Percentiles rank a stretch among this genome's conserved stretches.
Conservation (phyloP, 352 stramenopile species). For the Phytopythium ostracodes region DNA sequence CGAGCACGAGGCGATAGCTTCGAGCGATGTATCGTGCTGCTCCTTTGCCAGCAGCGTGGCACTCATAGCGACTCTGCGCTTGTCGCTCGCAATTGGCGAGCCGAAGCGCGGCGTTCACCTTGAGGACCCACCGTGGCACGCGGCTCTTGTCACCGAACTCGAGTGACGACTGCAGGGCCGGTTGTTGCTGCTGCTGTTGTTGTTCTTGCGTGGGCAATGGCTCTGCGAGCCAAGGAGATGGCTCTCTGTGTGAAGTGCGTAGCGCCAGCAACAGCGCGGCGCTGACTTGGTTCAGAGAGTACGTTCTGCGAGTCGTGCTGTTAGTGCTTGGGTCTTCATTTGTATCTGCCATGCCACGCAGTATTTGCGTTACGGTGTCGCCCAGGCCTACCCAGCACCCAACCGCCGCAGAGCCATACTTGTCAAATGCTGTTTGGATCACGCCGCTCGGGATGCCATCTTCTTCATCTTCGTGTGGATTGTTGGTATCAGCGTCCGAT, state of each 20-base stretch:
- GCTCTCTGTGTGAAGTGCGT: constrained; percentile 8
- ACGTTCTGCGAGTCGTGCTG: neutral
- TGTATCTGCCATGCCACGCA: neutral
- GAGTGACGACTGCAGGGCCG: neutral
- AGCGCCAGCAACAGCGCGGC: constrained; percentile 49
- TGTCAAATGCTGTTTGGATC: neutral
- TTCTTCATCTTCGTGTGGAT: neutral
- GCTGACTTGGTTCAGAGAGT: constrained; percentile 37
- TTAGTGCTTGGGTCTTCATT: neutral
- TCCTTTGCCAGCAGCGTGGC: constrained; percentile 28
- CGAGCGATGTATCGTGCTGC: constrained; percentile 43
- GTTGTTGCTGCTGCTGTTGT: neutral
- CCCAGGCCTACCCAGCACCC: constrained; percentile 18
- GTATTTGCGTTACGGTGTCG: constrained; percentile 23
- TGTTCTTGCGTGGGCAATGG: neutral
- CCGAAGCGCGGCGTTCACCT: constrained; percentile 46
- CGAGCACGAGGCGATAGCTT: constrained; percentile 37
- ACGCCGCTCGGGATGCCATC: neutral
- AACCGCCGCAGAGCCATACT: neutral
- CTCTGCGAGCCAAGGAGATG: neutral
- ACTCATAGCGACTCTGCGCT: constrained; percentile 29
- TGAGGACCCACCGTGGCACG: constrained; percentile 62
- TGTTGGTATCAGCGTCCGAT: neutral
- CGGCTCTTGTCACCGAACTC: constrained; percentile 7
- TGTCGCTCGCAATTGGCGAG: constrained; percentile 50